Evolutionary conservation across 371 early-diverging fungal genomes (phyloP), one percentile per base, ranked within the genome.

Genomic region (Mucor velutinosus): DNA sequence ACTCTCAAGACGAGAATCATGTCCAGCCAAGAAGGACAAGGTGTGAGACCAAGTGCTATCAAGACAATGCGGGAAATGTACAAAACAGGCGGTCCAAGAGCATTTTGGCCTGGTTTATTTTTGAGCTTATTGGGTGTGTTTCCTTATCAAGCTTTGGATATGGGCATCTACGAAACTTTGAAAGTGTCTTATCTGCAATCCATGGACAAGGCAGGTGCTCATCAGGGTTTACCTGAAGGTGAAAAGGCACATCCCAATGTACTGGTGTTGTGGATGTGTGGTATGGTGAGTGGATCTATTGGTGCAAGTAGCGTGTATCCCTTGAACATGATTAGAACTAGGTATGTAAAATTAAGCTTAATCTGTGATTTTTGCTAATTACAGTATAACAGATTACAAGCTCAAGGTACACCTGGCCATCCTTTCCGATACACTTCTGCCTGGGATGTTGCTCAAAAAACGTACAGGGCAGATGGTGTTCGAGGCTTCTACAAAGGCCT

Each of bases 401-500:
- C 94, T 7, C 94, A 94, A 75, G 92, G 92, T 7, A 93, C 93
- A 8, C 87, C 90, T 17, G 86, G 84, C 19, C 93, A 92, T 73
- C 92, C 93, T 30, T 80, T 85, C 65, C 73, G 70, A 10, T 94
- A 94, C 71, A 81, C 82, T 7, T 83, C 84, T 23, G 85, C 90
- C 17, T 82, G 87, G 70, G 92, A 94, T 72, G 91, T 85, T 8
- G 85, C 89, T 14, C 72, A 78, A 27, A 86, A 84, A 66, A 92
- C 92, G 4, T 92, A 82, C 5, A 82, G 79, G 59, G 82, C 86
- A n/a, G 95, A 93, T 62, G 95, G 95, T 21, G 74, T 93, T 15
- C 51, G 77, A 17, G 93, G 93, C 2, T 87, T 97, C 65, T 97
- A 95, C 90, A 93, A 90, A 71, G 97, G 97, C 8, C 76, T 94